These are phyloP conservation scores for Trichoderma oligosporum DNA, from an alignment of 2,329 filamentous ascomycete species.

Conservation along the genomic window DNA sequence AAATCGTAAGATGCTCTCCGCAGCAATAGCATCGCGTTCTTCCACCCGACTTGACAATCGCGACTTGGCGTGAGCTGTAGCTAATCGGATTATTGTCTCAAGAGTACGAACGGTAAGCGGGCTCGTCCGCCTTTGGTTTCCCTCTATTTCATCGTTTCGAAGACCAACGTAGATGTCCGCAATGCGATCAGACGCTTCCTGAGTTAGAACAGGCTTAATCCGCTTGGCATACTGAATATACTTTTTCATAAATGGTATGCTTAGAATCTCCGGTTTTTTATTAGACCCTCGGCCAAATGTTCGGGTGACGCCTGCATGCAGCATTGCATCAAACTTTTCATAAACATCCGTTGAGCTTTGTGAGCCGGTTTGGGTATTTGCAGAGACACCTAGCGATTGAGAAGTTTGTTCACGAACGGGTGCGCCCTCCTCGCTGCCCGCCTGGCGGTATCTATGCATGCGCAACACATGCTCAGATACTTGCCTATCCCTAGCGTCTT, in stretches of 20 bases:
- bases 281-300: conserved; percentile 69
- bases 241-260: conserved; percentile 98
- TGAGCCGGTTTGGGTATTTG: conserved; percentile 70
- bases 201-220: conserved; percentile 84
- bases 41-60: conserved; percentile 85
- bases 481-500: conserved; percentile 84
- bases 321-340: conserved; percentile 94
- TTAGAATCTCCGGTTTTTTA: conserved; percentile 81
- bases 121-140: conserved; percentile 87
- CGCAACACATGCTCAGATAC: conserved; percentile 95
- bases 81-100: conserved; percentile 95
- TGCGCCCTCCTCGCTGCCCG: conserved; percentile 88
- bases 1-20: conserved; percentile 86
- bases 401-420: conserved; percentile 84
- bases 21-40: conserved; percentile 80
- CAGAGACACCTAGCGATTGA: conserved; percentile 82
- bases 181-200: conserved; percentile 88
- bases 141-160: conserved; percentile 91
- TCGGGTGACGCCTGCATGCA: conserved; percentile 83
- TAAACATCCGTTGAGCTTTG: conserved; percentile 81
- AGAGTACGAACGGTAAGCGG: conserved; percentile 96
- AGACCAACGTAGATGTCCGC: conserved; percentile 86
- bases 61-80: conserved; percentile 92
- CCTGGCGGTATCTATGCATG: conserved; percentile 93
- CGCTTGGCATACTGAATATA: conserved; percentile 98